Percentiles rank a stretch among this genome's conserved stretches.
Conservation (phyloP, 257 asterid species). For the Penstemon newberryi region DNA sequence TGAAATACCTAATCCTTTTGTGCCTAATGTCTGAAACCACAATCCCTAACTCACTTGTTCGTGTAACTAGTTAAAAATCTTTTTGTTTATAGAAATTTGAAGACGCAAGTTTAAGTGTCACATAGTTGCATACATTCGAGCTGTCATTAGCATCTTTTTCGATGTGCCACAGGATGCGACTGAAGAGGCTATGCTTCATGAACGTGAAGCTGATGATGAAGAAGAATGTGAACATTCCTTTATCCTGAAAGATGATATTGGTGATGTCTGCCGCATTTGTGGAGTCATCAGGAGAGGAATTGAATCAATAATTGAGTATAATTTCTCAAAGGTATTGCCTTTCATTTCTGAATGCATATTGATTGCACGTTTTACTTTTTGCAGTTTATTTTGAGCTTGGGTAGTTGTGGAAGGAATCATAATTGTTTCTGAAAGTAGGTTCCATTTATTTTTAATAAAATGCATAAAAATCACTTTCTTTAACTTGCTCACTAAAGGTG, state of each 20-base stretch:
- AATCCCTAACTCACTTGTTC: background rate
- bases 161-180: constrained; percentile 51
- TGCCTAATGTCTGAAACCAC: constrained; percentile 15
- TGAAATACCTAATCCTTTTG: background rate
- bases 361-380: constrained; percentile 17
- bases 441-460: background rate
- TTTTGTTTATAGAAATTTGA: background rate
- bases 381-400: constrained; percentile 24
- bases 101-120: background rate
- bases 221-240: constrained; percentile 88
- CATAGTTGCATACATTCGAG: constrained; percentile 12
- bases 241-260: constrained; percentile 87
- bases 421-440: constrained; percentile 6
- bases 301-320: constrained; percentile 82
- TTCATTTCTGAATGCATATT: constrained; percentile 24
- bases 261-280: constrained; percentile 92
- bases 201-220: constrained; percentile 44
- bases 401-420: constrained; percentile 17
- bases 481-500: too few relatives aligned
- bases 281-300: constrained; percentile 87
- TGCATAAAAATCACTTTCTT: background rate
- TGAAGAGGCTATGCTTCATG: constrained; percentile 46
- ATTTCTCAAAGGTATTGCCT: constrained; percentile 72
- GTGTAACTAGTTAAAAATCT: constrained; percentile 1
- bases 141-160: constrained; percentile 25